Evolutionary conservation across 306 rosid species (phyloP).

Genomic region (Delonix regia): DNA sequence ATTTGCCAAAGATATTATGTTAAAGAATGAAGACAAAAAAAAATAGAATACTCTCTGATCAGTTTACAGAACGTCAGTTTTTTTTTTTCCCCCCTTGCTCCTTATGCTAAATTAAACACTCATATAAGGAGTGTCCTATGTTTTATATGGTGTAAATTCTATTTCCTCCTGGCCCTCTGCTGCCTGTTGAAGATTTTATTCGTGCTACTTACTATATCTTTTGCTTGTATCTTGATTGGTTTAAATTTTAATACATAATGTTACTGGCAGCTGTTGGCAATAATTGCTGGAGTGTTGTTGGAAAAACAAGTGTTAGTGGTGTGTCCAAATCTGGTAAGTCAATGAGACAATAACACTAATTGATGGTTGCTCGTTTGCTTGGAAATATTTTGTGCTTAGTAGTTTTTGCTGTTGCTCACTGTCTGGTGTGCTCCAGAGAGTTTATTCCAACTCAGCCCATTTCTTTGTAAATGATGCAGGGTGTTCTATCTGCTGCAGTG

Average conservation of each 20-base stretch:
- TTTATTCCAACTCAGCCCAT: slow-evolving; percentile 10
- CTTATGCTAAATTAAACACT: not conserved
- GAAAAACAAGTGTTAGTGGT: slow-evolving; percentile 83
- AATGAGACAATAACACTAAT: slow-evolving; percentile 19
- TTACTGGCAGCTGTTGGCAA: slow-evolving; percentile 70
- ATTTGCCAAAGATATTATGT: not conserved
- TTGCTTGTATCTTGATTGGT: slow-evolving; percentile 22
- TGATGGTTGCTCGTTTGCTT: slow-evolving; percentile 31
- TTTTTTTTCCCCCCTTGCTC: not conserved
- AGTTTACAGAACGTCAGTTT: not conserved
- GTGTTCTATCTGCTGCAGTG: slow-evolving; percentile 81
- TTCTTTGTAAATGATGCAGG: slow-evolving; percentile 65
- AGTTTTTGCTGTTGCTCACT: slow-evolving; percentile 20
- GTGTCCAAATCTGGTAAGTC: slow-evolving; percentile 81
- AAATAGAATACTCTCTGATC: not conserved
- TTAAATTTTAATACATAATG: slow-evolving; percentile 28
- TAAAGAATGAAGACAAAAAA: not conserved
- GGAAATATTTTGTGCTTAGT: slow-evolving; percentile 26
- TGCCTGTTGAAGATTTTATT: not conserved
- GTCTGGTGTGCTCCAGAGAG: slow-evolving; percentile 11
- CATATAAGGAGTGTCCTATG: not conserved
- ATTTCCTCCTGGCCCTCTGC: not conserved
- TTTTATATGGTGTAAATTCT: not conserved
- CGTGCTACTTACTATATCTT: not conserved
- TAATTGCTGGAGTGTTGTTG: slow-evolving; percentile 76